Evolutionary conservation across 148 eudicot species (phyloP).

Genomic region (Salicornia ramosissima): DNA sequence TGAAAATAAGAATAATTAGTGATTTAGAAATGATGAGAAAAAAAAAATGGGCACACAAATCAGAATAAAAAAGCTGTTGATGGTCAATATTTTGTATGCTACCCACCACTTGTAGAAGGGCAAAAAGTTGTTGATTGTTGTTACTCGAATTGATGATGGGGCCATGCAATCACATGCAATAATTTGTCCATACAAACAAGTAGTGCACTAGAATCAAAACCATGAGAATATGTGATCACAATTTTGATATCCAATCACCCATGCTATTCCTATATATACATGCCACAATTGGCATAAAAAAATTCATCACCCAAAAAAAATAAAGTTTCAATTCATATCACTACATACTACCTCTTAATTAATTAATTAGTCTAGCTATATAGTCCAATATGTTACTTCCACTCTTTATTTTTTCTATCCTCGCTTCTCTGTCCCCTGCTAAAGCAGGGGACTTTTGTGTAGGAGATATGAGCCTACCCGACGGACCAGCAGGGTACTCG

Average conservation of each 20-base stretch:
- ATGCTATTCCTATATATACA: constrained; percentile 13
- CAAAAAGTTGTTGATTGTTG: constrained; percentile 27
- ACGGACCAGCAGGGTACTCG: constrained; percentile 65
- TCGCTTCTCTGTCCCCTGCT: constrained; percentile 34
- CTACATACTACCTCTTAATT: too few species aligned
- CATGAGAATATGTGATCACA: constrained; percentile 12
- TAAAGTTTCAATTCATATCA: too few species aligned
- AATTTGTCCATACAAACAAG: not conserved
- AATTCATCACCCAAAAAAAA: not conserved
- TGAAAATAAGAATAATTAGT: not conserved
- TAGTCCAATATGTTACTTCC: constrained; percentile 47
- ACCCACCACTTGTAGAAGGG: too few species aligned
- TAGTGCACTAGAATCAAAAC: not conserved
- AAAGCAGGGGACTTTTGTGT: constrained; percentile 66
- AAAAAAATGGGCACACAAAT: not conserved
- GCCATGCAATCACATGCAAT: constrained; percentile 20
- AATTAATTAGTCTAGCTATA: not conserved
- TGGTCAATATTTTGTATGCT: too few species aligned
- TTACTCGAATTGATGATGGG: constrained; percentile 17
- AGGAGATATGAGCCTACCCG: constrained; percentile 40
- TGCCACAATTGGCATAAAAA: not conserved
- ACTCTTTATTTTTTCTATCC: constrained; percentile 36
- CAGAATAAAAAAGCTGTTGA: too few species aligned
- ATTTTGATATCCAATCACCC: not conserved
- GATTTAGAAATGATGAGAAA: not conserved